Evolutionary conservation across 441 rosid species (phyloP).

Genomic region (Geranium incanum): DNA sequence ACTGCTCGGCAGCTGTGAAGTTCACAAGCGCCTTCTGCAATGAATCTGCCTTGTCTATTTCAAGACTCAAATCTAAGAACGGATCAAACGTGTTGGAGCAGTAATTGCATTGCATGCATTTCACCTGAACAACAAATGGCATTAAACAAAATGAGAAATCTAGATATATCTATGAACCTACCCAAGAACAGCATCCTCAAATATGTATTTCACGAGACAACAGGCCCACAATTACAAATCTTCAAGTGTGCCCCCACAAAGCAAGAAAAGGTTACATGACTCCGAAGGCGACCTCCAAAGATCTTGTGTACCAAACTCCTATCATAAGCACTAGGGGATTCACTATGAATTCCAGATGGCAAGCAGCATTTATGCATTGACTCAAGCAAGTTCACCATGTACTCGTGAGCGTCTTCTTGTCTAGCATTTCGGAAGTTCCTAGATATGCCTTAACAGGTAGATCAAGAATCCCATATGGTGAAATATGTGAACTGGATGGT

Average conservation of each 20-base stretch:
- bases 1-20: conserved; percentile 68
- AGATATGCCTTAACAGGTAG: conserved; percentile 57
- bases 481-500: neutral
- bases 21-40: conserved; percentile 58
- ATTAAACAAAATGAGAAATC: conserved; percentile 7
- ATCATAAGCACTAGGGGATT: conserved; percentile 83
- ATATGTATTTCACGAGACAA: neutral
- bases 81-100: conserved; percentile 88
- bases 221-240: conserved; percentile 5
- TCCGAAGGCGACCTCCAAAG: conserved; percentile 86
- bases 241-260: neutral
- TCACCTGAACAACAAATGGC: conserved; percentile 45
- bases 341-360: conserved; percentile 87
- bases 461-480: conserved; percentile 31
- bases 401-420: conserved; percentile 97
- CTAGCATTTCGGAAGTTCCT: conserved; percentile 66
- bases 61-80: conserved; percentile 83
- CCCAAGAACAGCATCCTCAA: neutral
- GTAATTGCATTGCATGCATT: conserved; percentile 69
- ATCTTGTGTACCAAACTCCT: conserved; percentile 92
- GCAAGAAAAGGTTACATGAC: conserved; percentile 52
- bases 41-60: conserved; percentile 73
- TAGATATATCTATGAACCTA: neutral
- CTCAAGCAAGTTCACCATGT: conserved; percentile 89
- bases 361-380: conserved; percentile 97